Base-by-base conservation (phyloP, 371 early-diverging fungal species). In the Syncephalastrum contaminatum region DNA sequence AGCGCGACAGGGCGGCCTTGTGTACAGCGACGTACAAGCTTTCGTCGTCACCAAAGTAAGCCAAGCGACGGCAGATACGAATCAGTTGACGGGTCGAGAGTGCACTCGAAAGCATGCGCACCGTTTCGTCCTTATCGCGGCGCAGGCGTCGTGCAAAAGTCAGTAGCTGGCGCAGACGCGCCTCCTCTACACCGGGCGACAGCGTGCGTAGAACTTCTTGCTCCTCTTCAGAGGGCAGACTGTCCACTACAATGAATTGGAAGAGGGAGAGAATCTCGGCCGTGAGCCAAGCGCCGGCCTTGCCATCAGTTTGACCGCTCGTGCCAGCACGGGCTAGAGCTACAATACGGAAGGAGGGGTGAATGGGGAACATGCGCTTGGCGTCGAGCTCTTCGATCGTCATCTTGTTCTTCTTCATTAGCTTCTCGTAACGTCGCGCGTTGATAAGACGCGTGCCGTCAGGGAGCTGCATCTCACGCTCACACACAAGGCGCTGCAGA, bases 291-390 rank as follows among this genome's bases (percentile, higher is more conserved):
- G 80, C 62, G 12, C 84, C 85, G 27, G 83, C 74, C 51, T 75
- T 73, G 2, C 72, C 69, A 43, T 71, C 76, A 0, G 56, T 58
- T 22, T 72, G 72, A 13, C 72, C 75, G 50, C 75, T 78, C 1
- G 70, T 69, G 20, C 78, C 77, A 18, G 85, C 83, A 58, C 86
- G 70, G 5, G 88, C 90, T 21, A 89, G 73, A 13, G 88, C 88
- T 18, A 92, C 80, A 57, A 92, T 83, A 19, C 93, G 81, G 77
- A 92, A 92, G 1, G 85, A 70, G 7, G 92, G 89, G 56, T 91
- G 87, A 16, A 90, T 83, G 3, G 81, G 82, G 42, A 84, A 56
- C 40, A 90, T 59, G 6, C 77, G 71, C 46, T 75, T 80, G 8
- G 43, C 54, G 43, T 75, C 73, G 48, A 88, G 66, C 20, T 82